Percentiles rank a stretch among this genome's conserved stretches.
Evolutionary conservation across 2,329 filamentous ascomycete genomes (phyloP).

Genomic region (Phyllosticta citriasiana): DNA sequence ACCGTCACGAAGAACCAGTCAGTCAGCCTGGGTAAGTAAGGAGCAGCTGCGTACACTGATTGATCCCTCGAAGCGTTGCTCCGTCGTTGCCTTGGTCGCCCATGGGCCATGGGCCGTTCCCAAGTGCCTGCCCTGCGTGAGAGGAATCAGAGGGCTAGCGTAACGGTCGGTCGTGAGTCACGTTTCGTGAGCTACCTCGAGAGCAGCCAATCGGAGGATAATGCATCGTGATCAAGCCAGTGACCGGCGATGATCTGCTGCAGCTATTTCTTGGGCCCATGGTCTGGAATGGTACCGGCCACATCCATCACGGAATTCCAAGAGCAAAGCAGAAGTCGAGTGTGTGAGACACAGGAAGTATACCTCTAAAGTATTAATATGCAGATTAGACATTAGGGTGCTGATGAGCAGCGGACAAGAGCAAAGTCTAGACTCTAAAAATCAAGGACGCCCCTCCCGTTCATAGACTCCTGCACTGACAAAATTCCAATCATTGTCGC

Average conservation of each 20-base stretch:
- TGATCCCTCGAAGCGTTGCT: no score
- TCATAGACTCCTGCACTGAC: neutral
- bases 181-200: neutral
- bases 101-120: neutral
- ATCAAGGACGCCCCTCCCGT: neutral
- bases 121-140: neutral
- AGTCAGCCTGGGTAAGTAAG: no score
- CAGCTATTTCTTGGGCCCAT: neutral
- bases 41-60: no score
- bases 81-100: neutral
- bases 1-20: no score
- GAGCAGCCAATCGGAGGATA: neutral
- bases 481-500: neutral
- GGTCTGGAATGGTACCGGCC: neutral
- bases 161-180: neutral
- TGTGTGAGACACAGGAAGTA: no score
- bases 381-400: neutral
- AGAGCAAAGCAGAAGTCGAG: no score
- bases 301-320: neutral
- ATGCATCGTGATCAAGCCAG: neutral
- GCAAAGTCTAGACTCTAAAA: neutral
- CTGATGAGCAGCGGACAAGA: neutral
- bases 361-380: neutral
- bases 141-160: neutral
- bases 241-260: neutral